These are phyloP conservation scores for Cryptococcus floricola DNA, from an alignment of 1,284 basidiomycete genomes.

Conservation along the genomic window DNA sequence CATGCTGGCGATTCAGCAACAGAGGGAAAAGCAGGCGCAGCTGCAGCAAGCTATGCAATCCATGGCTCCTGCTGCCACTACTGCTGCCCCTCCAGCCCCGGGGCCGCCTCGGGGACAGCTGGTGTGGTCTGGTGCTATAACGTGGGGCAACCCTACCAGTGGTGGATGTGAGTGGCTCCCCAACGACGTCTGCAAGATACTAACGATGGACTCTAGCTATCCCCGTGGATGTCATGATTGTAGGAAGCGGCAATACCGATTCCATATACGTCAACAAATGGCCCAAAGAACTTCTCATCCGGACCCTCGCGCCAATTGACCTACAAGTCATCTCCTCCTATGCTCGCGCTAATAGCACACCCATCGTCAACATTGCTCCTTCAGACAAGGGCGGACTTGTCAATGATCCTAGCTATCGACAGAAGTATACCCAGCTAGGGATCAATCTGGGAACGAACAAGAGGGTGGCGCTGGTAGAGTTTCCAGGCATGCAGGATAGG, in stretches of 20 bases:
- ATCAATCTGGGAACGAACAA: slow-evolving; percentile 11
- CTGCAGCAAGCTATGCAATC: background rate
- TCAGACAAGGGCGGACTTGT: background rate
- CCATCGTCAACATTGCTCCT: slow-evolving; percentile 12
- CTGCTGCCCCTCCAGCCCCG: background rate
- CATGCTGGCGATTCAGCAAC: slow-evolving; percentile 19
- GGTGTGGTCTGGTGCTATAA: slow-evolving; percentile 13
- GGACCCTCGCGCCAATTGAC: slow-evolving; percentile 6
- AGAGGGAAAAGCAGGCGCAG: slow-evolving; percentile 14
- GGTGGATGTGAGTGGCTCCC: background rate
- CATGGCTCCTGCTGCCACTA: background rate
- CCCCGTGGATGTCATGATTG: background rate
- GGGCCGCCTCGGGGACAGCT: background rate
- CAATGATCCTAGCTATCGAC: background rate
- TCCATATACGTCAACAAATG: slow-evolving; percentile 8
- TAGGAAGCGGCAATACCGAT: slow-evolving; percentile 1
- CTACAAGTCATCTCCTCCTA: slow-evolving; percentile 9
- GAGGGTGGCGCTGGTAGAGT: slow-evolving; percentile 9
- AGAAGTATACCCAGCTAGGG: slow-evolving; percentile 9
- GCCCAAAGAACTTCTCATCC: slow-evolving; percentile 14
- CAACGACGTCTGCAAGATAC: background rate
- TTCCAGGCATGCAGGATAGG: slow-evolving; percentile 3
- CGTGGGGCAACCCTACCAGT: slow-evolving; percentile 4
- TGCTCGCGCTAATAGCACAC: slow-evolving; percentile 7
- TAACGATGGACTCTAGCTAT: slow-evolving; percentile 1